phyloP scores from a whole-genome alignment of 2,329 filamentous ascomycete species.

The Chaetomium sp. region DNA sequence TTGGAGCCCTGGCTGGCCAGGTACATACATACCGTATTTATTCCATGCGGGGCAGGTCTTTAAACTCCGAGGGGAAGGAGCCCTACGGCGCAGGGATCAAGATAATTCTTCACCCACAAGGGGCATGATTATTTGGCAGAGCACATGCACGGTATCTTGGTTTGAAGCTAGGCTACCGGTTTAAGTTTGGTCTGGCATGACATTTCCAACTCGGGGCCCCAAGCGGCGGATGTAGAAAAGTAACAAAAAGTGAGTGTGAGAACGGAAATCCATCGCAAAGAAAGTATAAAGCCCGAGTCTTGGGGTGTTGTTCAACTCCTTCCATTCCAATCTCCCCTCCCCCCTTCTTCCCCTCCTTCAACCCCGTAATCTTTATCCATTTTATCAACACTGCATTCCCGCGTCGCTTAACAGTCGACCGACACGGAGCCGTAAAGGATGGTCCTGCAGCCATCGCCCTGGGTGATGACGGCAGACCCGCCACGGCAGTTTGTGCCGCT shows the following conservation, averaged over 20 bases:
- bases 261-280: slow-evolving; percentile 3
- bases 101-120: not conserved
- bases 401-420: not conserved
- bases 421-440: slow-evolving; percentile 1
- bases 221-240: not conserved
- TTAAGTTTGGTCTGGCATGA: not conserved
- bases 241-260: not conserved
- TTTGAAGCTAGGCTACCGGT: not conserved
- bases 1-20: no score
- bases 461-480: not conserved
- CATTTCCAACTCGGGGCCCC: not conserved
- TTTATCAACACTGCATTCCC: not conserved
- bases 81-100: not conserved
- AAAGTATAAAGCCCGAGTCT: slow-evolving; percentile 2
- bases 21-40: no score
- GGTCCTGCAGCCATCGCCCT: not conserved
- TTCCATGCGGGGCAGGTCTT: no score
- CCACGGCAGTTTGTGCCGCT: slow-evolving; percentile 1
- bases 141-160: not conserved
- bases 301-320: not conserved
- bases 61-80: not conserved
- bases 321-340: not conserved
- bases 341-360: not conserved
- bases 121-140: not conserved
- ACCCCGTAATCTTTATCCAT: not conserved